phyloP scores from a whole-genome alignment of 352 stramenopile genomes.

The Phytopythium chamaehyphon region DNA sequence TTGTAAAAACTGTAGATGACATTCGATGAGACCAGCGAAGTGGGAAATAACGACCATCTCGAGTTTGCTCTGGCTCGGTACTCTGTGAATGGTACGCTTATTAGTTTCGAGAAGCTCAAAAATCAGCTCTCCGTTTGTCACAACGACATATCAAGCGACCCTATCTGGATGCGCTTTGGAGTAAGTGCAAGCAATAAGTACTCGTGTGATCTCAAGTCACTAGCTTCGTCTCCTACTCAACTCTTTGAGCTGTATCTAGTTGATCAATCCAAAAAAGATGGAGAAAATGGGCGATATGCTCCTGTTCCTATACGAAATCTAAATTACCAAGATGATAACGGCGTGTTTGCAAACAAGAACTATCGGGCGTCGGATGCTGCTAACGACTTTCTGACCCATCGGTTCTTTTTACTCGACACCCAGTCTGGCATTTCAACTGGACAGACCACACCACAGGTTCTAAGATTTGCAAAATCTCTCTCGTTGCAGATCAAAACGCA shows the following conservation, averaged over 20 bases:
- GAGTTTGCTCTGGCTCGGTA: constrained; percentile 87
- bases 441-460: constrained; percentile 42
- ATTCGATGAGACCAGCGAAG: constrained; percentile 51
- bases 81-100: constrained; percentile 84
- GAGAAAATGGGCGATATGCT: constrained; percentile 54
- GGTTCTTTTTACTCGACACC: constrained; percentile 92
- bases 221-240: constrained; percentile 38
- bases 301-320: constrained; percentile 87
- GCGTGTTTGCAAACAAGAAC: constrained; percentile 82
- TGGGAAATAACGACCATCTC: constrained; percentile 56
- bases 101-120: constrained; percentile 56
- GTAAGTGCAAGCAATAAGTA: constrained; percentile 54
- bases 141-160: constrained; percentile 44
- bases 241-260: constrained; percentile 92
- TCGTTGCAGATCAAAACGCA: constrained; percentile 61
- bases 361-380: constrained; percentile 31
- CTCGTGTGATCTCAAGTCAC: constrained; percentile 56
- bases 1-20: constrained; percentile 56
- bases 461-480: constrained; percentile 73
- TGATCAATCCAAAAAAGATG: constrained; percentile 57
- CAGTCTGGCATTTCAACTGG: constrained; percentile 50
- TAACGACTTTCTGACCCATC: constrained; percentile 86
- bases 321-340: constrained; percentile 70
- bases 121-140: constrained; percentile 85
- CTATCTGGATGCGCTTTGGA: constrained; percentile 81